Percentiles rank a stretch among this genome's conserved stretches.
Conservation (phyloP, 441 rosid species). For the Aquilaria agallochum region DNA sequence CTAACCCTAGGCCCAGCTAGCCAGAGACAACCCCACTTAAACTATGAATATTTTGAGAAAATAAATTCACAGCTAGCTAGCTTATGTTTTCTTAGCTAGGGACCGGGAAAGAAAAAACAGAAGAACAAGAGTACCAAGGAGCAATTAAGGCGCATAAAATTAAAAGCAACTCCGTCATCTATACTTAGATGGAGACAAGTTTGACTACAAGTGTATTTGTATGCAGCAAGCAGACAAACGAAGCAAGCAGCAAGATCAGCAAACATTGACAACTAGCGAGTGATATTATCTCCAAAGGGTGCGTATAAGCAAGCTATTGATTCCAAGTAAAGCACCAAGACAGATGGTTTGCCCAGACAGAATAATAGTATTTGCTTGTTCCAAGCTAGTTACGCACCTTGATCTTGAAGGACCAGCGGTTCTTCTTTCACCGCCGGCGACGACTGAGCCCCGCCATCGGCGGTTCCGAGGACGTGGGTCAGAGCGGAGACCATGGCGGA, state of each 20-base stretch:
- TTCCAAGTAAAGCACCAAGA: background rate
- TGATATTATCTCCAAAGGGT: background rate
- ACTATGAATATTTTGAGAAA: background rate
- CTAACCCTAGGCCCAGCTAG: conserved; percentile 16
- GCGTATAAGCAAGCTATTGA: background rate
- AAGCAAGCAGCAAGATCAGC: background rate
- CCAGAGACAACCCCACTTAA: background rate
- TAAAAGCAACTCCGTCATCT: too few species aligned
- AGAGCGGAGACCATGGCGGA: conserved; percentile 83
- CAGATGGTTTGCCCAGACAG: background rate
- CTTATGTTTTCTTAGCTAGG: background rate
- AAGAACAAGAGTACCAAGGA: background rate
- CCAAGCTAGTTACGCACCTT: conserved; percentile 34
- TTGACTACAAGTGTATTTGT: background rate
- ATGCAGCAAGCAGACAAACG: background rate
- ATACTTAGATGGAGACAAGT: too few species aligned
- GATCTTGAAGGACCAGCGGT: conserved; percentile 30
- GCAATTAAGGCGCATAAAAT: too few species aligned
- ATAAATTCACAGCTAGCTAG: background rate
- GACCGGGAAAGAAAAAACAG: background rate
- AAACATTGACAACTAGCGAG: conserved; percentile 2
- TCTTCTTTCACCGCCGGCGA: conserved; percentile 33
- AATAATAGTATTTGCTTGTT: background rate
- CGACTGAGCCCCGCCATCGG: conserved; percentile 17
- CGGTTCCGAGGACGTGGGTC: conserved; percentile 46